Evolutionary conservation across 345 rosid species (phyloP).

Genomic region (Gossypium australe): DNA sequence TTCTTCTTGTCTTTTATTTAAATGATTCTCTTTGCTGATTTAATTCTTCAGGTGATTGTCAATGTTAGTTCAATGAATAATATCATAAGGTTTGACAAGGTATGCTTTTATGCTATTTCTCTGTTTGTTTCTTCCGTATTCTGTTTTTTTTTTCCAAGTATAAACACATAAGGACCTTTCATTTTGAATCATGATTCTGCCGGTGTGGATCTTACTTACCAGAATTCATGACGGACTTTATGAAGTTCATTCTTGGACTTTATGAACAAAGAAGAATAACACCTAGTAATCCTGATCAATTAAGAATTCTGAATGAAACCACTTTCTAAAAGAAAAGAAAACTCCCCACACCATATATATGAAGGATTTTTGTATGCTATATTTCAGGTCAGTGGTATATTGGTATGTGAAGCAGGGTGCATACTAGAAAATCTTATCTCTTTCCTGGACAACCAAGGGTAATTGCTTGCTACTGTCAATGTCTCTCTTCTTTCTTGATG

Average conservation of each 20-base stretch:
- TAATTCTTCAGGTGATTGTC: constrained; percentile 61
- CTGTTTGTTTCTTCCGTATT: not conserved
- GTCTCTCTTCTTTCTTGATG: not conserved
- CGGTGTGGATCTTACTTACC: not conserved
- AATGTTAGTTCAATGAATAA: constrained; percentile 75
- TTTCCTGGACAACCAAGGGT: constrained; percentile 82
- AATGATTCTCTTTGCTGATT: not conserved
- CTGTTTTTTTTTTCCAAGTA: not conserved
- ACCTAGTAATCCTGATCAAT: not conserved
- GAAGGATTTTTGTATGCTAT: constrained; percentile 8
- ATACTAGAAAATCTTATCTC: constrained; percentile 81
- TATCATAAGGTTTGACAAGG: constrained; percentile 73
- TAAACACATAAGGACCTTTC: not conserved
- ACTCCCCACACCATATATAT: not conserved
- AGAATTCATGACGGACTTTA: not conserved
- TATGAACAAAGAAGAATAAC: not conserved
- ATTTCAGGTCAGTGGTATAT: constrained; percentile 77
- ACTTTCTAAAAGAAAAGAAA: not conserved
- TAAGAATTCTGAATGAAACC: not conserved
- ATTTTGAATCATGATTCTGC: not conserved
- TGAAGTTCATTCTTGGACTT: not conserved
- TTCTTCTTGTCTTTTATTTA: not conserved
- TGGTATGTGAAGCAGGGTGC: constrained; percentile 98
- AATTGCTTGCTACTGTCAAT: constrained; percentile 16
- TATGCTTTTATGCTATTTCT: constrained; percentile 17